These are phyloP conservation scores for Chamaenerion angustifolium DNA, from an alignment of 345 rosid genomes.

Conservation along the genomic window DNA sequence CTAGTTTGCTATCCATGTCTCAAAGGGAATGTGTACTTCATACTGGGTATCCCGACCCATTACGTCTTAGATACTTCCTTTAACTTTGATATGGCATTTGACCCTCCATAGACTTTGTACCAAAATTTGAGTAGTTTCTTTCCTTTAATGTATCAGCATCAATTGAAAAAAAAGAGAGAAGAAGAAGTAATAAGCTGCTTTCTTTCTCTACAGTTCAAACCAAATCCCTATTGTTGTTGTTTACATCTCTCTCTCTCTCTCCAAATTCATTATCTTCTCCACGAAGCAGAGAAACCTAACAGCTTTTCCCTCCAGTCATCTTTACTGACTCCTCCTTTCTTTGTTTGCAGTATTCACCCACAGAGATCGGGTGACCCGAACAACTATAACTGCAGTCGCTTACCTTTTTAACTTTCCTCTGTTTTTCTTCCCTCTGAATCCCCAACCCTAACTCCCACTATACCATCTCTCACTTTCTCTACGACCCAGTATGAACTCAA, in stretches of 20 bases:
- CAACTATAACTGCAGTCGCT: conserved; percentile 48
- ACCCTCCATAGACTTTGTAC: too few relatives aligned
- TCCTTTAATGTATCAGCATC: too few relatives aligned
- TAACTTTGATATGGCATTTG: too few relatives aligned
- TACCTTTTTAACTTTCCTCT: conserved; percentile 49
- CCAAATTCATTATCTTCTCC: not conserved
- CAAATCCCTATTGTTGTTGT: not conserved
- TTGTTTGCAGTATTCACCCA: conserved; percentile 1
- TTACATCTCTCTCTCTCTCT: not conserved
- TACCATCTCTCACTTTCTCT: too few relatives aligned
- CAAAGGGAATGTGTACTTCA: too few relatives aligned
- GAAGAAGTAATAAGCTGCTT: too few relatives aligned
- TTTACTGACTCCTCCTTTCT: not conserved
- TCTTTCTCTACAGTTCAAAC: not conserved
- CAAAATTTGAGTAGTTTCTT: too few relatives aligned
- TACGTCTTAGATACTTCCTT: too few relatives aligned
- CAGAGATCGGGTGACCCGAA: conserved; percentile 49
- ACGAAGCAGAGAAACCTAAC: not conserved
- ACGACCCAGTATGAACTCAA: conserved; percentile 13
- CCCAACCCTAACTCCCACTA: conserved; percentile 1
- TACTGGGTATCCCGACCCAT: too few relatives aligned
- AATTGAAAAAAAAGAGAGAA: too few relatives aligned
- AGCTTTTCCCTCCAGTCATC: not conserved
- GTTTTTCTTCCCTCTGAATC: conserved; percentile 13
- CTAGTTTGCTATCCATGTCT: too few relatives aligned